phyloP scores from a whole-genome alignment of 2,329 filamentous ascomycete species.

The Talaromyces piceae region DNA sequence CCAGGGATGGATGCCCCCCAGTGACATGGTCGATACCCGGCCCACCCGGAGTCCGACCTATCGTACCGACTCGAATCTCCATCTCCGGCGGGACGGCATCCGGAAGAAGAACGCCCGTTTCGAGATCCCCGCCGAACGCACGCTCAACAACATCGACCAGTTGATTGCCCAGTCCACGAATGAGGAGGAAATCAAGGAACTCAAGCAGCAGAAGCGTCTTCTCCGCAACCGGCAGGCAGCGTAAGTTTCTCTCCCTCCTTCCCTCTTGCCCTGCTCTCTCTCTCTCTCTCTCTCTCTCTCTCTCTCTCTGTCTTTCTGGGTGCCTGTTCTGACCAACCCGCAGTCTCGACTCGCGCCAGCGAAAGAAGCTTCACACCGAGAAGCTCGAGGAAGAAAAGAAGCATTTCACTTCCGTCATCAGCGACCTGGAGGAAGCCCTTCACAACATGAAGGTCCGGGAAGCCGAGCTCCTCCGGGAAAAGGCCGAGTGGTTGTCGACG shows the following conservation, averaged over 20 bases:
- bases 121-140: conserved; percentile 90
- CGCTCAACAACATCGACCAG: conserved; percentile 88
- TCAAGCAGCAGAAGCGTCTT: conserved; percentile 96
- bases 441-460: conserved; percentile 58
- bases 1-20: conserved; percentile 47
- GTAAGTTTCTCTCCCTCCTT: conserved; percentile 52
- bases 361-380: conserved; percentile 98
- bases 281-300: background rate
- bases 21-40: conserved; percentile 44
- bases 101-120: conserved; percentile 99
- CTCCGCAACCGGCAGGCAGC: conserved; percentile 93
- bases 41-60: conserved; percentile 57
- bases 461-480: conserved; percentile 47
- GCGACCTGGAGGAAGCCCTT: conserved; percentile 70
- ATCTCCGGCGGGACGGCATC: conserved; percentile 73
- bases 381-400: conserved; percentile 97
- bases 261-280: conserved; percentile 10
- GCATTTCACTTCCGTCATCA: conserved; percentile 69
- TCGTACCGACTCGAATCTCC: conserved; percentile 66
- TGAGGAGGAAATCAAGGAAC: conserved; percentile 90
- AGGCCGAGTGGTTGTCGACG: conserved; percentile 57
- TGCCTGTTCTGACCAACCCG: too few species aligned
- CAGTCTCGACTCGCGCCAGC: conserved; percentile 89
- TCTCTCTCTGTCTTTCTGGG: background rate
- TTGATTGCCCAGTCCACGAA: conserved; percentile 74